phyloP scores from a whole-genome alignment of 495 filamentous ascomycete species.

The Clavariopsis aquatica region DNA sequence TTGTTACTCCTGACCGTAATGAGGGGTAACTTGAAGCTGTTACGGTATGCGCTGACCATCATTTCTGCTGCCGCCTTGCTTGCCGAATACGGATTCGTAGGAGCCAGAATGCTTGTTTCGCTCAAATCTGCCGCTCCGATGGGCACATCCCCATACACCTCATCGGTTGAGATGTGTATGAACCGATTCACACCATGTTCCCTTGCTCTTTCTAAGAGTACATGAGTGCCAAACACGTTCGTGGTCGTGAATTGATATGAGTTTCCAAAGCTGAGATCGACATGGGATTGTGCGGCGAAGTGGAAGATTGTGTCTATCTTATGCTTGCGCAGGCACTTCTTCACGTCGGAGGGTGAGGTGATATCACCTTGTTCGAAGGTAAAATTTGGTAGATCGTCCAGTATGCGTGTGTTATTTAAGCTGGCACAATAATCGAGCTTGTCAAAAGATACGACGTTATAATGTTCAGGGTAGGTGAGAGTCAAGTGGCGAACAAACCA shows the following conservation, averaged over 20 bases:
- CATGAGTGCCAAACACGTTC: constrained; percentile 74
- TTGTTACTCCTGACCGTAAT: constrained; percentile 77
- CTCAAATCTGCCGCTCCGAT: constrained; percentile 62
- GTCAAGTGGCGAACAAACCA: constrained; percentile 73
- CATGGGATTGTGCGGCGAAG: constrained; percentile 74
- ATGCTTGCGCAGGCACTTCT: constrained; percentile 59
- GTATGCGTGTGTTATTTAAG: constrained; percentile 65
- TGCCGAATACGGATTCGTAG: constrained; percentile 77
- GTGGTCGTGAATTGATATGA: constrained; percentile 69
- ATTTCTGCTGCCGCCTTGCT: constrained; percentile 80
- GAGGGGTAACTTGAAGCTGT: constrained; percentile 68
- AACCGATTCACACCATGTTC: constrained; percentile 64
- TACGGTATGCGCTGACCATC: constrained; percentile 73
- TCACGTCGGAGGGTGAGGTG: constrained; percentile 61
- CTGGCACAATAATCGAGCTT: constrained; percentile 75
- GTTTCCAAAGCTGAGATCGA: constrained; percentile 71
- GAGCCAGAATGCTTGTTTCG: constrained; percentile 62
- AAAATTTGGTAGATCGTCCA: constrained; percentile 66
- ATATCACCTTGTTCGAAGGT: constrained; percentile 74
- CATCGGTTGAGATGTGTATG: constrained; percentile 74
- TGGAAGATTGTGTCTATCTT: constrained; percentile 75
- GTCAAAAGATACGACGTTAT: constrained; percentile 75
- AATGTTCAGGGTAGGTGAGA: constrained; percentile 64
- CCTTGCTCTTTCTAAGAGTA: constrained; percentile 67
- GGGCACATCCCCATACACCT: constrained; percentile 74